These are phyloP conservation scores for Schwanniomyces etchellsii DNA, from an alignment of 1,139 yeast genomes.

Conservation along the genomic window DNA sequence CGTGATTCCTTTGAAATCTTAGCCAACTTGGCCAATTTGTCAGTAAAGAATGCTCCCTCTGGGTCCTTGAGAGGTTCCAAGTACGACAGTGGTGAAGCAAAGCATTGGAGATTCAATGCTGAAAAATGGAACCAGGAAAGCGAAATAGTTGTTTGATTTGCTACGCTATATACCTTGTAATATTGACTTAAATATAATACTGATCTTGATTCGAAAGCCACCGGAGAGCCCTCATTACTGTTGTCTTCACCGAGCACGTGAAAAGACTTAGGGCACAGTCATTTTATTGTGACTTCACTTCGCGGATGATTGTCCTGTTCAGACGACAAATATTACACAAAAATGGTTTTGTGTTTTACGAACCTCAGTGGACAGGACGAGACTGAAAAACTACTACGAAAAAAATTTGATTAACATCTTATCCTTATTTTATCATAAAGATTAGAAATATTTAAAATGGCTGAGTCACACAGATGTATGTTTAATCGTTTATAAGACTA, in stretches of 20 bases:
- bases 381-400: background rate
- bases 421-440: background rate
- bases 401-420: background rate
- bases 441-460: conserved; percentile 45
- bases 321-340: conserved; percentile 4
- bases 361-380: background rate
- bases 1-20: conserved; percentile 47
- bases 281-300: background rate
- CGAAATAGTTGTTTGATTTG: conserved; percentile 40
- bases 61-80: conserved; percentile 54
- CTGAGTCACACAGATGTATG: conserved; percentile 97
- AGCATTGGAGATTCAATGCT: conserved; percentile 67
- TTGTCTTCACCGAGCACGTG: background rate
- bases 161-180: background rate
- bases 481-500: too few species aligned
- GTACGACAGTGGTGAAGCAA: conserved; percentile 40
- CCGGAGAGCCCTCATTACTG: background rate
- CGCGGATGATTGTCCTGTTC: too few species aligned
- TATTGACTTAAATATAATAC: background rate
- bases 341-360: conserved; percentile 2
- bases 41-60: conserved; percentile 61
- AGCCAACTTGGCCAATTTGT: conserved; percentile 50
- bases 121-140: conserved; percentile 53
- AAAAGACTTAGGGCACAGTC: background rate
- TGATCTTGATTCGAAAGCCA: background rate